A percentile compares a stretch with the other conserved stretches of the same genome.
Evolutionary conservation across 495 filamentous ascomycete species (phyloP).

Genomic region (Symbiotaphrina buchneri): DNA sequence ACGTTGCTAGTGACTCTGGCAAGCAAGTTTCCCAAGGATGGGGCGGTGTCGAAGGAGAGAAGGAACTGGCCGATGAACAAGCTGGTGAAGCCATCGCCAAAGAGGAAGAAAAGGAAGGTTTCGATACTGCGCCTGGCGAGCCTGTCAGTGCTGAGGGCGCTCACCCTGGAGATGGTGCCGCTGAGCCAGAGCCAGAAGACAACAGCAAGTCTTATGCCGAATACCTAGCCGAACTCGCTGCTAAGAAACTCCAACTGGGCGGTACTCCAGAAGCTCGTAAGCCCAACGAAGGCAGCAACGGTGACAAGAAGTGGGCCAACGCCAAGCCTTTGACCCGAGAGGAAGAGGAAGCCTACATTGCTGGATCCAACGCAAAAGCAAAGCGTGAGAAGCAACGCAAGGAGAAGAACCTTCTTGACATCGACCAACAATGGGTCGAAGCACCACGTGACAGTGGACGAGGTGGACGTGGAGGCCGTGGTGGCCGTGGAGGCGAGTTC

Average conservation of each 20-base stretch:
- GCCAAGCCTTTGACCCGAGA: slow-evolving; percentile 60
- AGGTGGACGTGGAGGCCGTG: slow-evolving; percentile 17
- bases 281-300: slow-evolving; percentile 71
- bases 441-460: slow-evolving; percentile 18
- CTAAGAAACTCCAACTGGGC: slow-evolving; percentile 58
- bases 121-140: slow-evolving; percentile 13
- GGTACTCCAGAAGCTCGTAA: slow-evolving; percentile 44
- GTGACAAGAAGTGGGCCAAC: slow-evolving; percentile 76
- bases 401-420: slow-evolving; percentile 69
- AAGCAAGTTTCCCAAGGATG: slow-evolving; percentile 86
- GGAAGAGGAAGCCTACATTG: slow-evolving; percentile 51
- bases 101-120: slow-evolving; percentile 40
- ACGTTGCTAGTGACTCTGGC: slow-evolving; percentile 70
- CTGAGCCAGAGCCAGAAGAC: slow-evolving; percentile 46
- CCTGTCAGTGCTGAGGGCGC: slow-evolving; percentile 12
- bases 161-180: slow-evolving; percentile 9
- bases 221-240: slow-evolving; percentile 71
- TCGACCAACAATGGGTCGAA: slow-evolving; percentile 65
- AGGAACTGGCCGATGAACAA: slow-evolving; percentile 71
- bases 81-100: slow-evolving; percentile 71
- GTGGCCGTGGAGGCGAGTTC: slow-evolving; percentile 16
- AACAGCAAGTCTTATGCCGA: slow-evolving; percentile 73
- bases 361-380: slow-evolving; percentile 52
- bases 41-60: slow-evolving; percentile 60
- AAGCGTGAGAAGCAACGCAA: slow-evolving; percentile 81